Evolutionary conservation across 352 stramenopile genomes (phyloP).

Genomic region (Globisporangium acanthophoron): DNA sequence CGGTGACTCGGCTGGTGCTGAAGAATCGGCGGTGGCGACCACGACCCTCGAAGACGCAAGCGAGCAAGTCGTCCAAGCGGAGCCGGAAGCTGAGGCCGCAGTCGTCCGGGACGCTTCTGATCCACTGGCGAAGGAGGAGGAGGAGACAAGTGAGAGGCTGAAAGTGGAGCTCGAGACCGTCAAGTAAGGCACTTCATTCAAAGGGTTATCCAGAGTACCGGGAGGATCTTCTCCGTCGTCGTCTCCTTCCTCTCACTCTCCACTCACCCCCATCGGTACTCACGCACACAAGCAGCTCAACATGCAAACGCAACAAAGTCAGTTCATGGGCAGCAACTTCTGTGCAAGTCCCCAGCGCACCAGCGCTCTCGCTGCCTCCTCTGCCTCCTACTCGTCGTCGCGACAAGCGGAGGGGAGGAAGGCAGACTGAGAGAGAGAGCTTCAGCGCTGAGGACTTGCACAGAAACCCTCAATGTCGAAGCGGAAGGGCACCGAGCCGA

Average conservation of each 20-base stretch:
- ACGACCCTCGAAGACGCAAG: too few species aligned
- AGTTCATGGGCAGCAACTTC: conserved; percentile 12
- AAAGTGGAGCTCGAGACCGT: neutral
- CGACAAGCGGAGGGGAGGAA: too few species aligned
- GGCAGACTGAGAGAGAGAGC: neutral
- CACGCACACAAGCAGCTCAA: conserved; percentile 5
- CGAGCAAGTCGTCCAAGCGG: neutral
- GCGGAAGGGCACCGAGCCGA: conserved; percentile 59
- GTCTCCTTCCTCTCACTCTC: neutral
- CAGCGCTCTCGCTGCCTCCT: neutral
- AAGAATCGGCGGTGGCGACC: neutral
- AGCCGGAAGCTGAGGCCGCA: neutral
- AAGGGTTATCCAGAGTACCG: neutral
- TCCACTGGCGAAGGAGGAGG: too few species aligned
- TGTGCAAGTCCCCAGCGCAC: conserved; percentile 46
- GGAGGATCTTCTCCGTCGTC: neutral
- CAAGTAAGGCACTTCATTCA: neutral
- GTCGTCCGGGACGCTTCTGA: neutral
- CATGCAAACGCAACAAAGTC: conserved; percentile 4
- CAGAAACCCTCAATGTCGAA: conserved; percentile 87
- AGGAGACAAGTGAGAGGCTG: neutral
- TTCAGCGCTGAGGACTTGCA: conserved; percentile 67
- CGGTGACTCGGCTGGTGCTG: neutral
- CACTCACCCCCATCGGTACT: conserved; percentile 1
- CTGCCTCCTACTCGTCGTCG: neutral